phyloP scores from a whole-genome alignment of 441 rosid species.

The Croton laevigatus region DNA sequence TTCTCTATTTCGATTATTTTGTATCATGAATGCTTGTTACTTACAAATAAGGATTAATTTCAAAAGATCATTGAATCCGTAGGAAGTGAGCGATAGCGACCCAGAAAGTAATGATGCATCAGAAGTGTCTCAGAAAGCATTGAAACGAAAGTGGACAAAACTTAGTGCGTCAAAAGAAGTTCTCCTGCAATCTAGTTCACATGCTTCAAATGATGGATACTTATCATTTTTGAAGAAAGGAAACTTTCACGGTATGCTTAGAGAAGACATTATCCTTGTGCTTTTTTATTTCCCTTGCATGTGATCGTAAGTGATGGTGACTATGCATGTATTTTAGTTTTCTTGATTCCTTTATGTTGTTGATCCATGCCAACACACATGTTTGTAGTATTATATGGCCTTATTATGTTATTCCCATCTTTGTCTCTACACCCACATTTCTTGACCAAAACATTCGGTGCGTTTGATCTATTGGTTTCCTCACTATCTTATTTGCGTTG shows the following conservation, averaged over 20 bases:
- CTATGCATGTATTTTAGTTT: conserved; percentile 5
- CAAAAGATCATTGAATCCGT: conserved; percentile 17
- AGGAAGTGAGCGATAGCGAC: conserved; percentile 82
- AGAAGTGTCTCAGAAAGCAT: conserved; percentile 40
- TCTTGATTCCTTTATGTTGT: conserved; percentile 3
- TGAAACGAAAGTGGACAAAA: conserved; percentile 59
- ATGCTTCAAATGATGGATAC: conserved; percentile 62
- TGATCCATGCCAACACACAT: neutral
- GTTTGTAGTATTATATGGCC: neutral
- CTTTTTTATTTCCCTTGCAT: conserved; percentile 4
- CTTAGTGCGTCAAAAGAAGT: conserved; percentile 46
- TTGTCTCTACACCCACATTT: neutral
- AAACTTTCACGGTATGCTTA: conserved; percentile 52
- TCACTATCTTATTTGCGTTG: neutral
- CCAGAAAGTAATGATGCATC: conserved; percentile 57
- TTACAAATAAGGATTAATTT: conserved; percentile 13
- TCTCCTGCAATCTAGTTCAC: conserved; percentile 33
- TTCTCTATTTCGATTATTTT: conserved; percentile 7
- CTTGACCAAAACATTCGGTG: neutral
- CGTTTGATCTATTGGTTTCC: neutral
- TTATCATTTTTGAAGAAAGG: conserved; percentile 66
- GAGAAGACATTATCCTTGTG: conserved; percentile 15
- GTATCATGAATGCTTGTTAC: conserved; percentile 3
- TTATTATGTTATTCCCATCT: neutral
- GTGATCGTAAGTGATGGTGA: neutral